Percentiles rank a stretch among this genome's conserved stretches.
These are phyloP conservation scores for Sporothrix sp. DNA, from an alignment of 2,329 filamentous ascomycete genomes.

Conservation along the genomic window DNA sequence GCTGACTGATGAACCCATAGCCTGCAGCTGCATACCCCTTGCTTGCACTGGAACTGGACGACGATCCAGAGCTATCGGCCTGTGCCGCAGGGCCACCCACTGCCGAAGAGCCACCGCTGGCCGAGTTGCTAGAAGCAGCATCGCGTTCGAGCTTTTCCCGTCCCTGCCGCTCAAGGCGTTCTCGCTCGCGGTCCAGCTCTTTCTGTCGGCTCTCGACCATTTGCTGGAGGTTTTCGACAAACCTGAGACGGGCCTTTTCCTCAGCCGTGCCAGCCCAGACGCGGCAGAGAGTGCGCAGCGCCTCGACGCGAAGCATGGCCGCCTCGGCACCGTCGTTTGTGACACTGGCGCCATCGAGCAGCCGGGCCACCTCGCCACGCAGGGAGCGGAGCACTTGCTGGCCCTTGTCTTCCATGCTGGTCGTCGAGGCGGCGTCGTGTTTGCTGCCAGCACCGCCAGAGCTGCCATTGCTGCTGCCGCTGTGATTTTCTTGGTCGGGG, in stretches of 20 bases:
- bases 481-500: conserved; percentile 54
- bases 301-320: conserved; percentile 64
- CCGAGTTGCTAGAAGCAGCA: not conserved
- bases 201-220: conserved; percentile 67
- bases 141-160: conserved; percentile 1
- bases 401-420: conserved; percentile 67
- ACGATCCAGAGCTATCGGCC: not conserved
- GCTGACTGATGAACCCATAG: conserved; percentile 52
- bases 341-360: conserved; percentile 36
- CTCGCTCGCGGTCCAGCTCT: conserved; percentile 40
- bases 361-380: conserved; percentile 58
- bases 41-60: conserved; percentile 23
- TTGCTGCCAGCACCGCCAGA: not conserved
- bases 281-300: conserved; percentile 62
- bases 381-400: conserved; percentile 66
- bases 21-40: conserved; percentile 36
- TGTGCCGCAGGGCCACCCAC: not conserved
- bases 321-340: conserved; percentile 37
- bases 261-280: conserved; percentile 96
- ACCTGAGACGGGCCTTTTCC: conserved; percentile 71
- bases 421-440: not conserved
- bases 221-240: conserved; percentile 72
- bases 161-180: conserved; percentile 21
- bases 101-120: not conserved
- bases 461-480: not conserved